Evolutionary conservation across 1,139 yeast species (phyloP), one percentile per base, ranked within the genome.

Genomic region (Tardiomyces blankii): DNA sequence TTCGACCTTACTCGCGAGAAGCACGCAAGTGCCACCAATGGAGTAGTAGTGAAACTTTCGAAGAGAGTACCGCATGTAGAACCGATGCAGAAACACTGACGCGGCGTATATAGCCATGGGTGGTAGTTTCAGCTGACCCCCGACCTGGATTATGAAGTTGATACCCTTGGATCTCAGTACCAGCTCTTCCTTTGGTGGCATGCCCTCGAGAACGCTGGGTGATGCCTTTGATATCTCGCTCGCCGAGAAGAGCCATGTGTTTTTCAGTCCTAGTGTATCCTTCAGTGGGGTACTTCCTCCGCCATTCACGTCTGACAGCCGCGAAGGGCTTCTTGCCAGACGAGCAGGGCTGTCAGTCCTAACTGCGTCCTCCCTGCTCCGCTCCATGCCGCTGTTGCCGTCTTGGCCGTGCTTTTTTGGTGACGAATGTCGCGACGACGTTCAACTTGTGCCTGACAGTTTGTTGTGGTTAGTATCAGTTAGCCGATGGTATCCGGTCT

Each of bases 1-100:
- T 47, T 74, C 78, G 8, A 73, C 67, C 49, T 76, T 75, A 45
- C 75, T 68, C 1, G 79, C 78, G 23, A 75, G 59, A 53, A 75
- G 74, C 28, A 75, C 52, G 32, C 73, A 61, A 1, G 78, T 68
- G 1, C 76, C 78, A 0, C 71, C 78, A 28, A 70, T 65, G 46
- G 74, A 57, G 48, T 66, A 70, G 44, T 61, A 62, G 50, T 74
- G 79, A 51, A 61, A 64, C 38, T 61, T 58, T 42, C 60, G 60
- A 41, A 73, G 51, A 19, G 73, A 67, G 46, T 63, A 60, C 39
- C 76, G 61, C 67, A 72, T 67, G 53, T 73, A 76, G 57, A 73
- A 75, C 45, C 80, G 61, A 49, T 75, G 80, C 46, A 74, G 62
- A 49, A 66, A 71, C 18, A 64, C 63, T n/a, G 74, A 57, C 0